phyloP scores from a whole-genome alignment of 2,329 filamentous ascomycete genomes.

The Fusarium guadeloupense region DNA sequence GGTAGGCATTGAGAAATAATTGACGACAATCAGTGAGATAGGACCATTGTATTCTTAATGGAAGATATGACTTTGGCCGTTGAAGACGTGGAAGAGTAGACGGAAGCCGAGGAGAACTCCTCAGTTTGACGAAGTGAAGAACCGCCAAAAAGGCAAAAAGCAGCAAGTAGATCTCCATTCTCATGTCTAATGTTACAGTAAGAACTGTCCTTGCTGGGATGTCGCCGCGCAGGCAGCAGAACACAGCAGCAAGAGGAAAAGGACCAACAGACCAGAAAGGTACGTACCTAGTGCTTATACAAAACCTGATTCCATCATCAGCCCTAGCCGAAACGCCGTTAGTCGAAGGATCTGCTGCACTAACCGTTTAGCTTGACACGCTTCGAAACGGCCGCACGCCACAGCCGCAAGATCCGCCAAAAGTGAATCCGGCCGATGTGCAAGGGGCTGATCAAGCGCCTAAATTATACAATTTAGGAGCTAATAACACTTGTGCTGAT shows the following conservation, averaged over 20 bases:
- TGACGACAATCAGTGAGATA: slow-evolving; percentile 46
- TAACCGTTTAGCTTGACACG: slow-evolving; percentile 1
- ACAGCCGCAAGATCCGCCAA: neutral
- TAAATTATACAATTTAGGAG: neutral
- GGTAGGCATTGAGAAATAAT: slow-evolving; percentile 46
- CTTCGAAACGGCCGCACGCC: neutral
- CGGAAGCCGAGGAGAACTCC: slow-evolving; percentile 1
- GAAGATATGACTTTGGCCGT: neutral
- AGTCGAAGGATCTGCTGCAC: neutral
- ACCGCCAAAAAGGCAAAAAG: neutral
- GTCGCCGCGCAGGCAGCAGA: too few species aligned
- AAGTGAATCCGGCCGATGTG: neutral
- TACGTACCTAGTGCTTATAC: neutral
- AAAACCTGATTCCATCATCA: neutral
- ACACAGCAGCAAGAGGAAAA: neutral
- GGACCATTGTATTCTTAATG: slow-evolving; percentile 13
- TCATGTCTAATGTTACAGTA: neutral
- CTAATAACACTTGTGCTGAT: neutral
- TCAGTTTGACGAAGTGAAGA: neutral
- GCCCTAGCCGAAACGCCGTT: slow-evolving; percentile 12
- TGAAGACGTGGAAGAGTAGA: slow-evolving; percentile 1
- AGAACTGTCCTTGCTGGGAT: neutral
- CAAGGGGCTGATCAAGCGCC: neutral
- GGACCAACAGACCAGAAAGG: neutral
- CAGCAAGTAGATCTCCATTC: slow-evolving; percentile 11